A percentile compares a stretch with the other conserved stretches of the same genome.
These are phyloP conservation scores for Tuber melanosporum DNA, from an alignment of 495 filamentous ascomycete genomes.

Conservation along the genomic window DNA sequence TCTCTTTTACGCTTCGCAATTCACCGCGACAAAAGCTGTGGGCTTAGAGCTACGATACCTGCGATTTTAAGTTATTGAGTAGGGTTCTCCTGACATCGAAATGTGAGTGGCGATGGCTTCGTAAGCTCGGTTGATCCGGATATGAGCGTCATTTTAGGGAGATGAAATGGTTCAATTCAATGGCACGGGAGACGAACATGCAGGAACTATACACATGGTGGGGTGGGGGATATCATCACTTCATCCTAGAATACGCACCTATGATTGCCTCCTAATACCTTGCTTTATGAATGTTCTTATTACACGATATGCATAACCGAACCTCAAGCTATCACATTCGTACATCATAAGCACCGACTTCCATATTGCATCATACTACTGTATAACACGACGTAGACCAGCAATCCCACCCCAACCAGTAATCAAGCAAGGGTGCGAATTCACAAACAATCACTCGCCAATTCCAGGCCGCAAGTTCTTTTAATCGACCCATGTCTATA, in stretches of 20 bases:
- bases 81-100: not conserved
- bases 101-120: not conserved
- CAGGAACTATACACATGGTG: not conserved
- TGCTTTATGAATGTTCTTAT: not conserved
- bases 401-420: not conserved
- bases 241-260: not conserved
- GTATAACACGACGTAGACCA: not conserved
- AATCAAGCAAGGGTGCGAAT: not conserved
- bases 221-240: not conserved
- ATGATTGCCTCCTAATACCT: not conserved
- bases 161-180: not conserved
- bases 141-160: not conserved
- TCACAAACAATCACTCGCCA: not conserved
- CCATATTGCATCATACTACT: too few species aligned
- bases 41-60: not conserved
- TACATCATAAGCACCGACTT: not conserved
- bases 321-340: not conserved
- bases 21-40: not conserved
- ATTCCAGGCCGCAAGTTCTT: not conserved
- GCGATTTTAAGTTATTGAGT: not conserved
- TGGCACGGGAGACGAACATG: not conserved
- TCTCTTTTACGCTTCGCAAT: constrained; percentile 2
- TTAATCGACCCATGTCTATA: not conserved
- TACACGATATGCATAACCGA: not conserved
- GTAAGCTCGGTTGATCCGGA: not conserved